Percentiles rank a stretch among this genome's conserved stretches.
These are phyloP conservation scores for Ogataea paradorogensis DNA, from an alignment of 805 yeast genomes.

Conservation along the genomic window DNA sequence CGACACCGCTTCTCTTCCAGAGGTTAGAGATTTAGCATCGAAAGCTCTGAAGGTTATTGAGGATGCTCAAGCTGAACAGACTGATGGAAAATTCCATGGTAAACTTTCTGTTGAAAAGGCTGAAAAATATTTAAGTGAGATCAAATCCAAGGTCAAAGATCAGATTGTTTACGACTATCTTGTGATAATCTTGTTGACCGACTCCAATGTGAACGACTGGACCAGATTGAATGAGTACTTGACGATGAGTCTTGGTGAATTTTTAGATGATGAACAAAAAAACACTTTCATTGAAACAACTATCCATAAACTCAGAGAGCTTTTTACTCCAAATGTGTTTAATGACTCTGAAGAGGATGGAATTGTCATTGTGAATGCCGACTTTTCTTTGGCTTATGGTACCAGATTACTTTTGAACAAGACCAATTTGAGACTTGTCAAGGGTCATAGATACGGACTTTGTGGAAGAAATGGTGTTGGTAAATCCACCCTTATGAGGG, in stretches of 20 bases:
- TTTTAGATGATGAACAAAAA: conserved; percentile 34
- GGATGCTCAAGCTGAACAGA: conserved; percentile 70
- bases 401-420: conserved; percentile 95
- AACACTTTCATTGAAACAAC: conserved; percentile 42
- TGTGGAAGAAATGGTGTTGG: conserved; percentile 99
- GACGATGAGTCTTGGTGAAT: conserved; percentile 36
- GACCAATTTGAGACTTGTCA: conserved; percentile 79
- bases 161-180: conserved; percentile 46
- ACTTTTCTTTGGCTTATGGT: conserved; percentile 95
- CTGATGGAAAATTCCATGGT: conserved; percentile 75
- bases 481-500: conserved; percentile 94
- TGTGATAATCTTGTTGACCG: conserved; percentile 51
- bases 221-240: conserved; percentile 57
- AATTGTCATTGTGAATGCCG: conserved; percentile 87
- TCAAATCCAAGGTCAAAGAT: conserved; percentile 33
- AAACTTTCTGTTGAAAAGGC: conserved; percentile 61
- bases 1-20: conserved; percentile 90
- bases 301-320: conserved; percentile 49
- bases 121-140: conserved; percentile 37
- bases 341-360: conserved; percentile 73
- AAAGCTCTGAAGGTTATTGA: conserved; percentile 81
- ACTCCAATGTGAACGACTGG: conserved; percentile 75
- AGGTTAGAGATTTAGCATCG: conserved; percentile 88
- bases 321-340: conserved; percentile 51
- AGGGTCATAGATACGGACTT: conserved; percentile 96